Conservation (phyloP, 129 eudicot genomes). For the Helianthus annuus region DNA sequence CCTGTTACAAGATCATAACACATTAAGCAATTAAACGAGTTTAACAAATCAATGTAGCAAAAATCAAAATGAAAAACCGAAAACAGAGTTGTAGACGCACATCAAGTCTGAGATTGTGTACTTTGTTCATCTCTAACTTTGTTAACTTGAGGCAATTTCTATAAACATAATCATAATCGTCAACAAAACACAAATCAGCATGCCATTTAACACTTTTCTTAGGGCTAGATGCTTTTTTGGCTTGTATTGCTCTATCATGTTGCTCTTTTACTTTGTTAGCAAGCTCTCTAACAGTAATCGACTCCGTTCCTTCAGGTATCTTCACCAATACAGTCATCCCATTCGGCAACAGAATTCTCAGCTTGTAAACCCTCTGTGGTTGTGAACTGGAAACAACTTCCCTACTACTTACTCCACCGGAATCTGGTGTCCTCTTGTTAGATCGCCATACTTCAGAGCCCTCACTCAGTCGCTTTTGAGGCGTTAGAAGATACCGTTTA, state of each 20-base stretch:
- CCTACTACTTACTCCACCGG: background rate
- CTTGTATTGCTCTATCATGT: slow-evolving; percentile 19
- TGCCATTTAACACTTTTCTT: slow-evolving; percentile 48
- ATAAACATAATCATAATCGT: slow-evolving; percentile 30
- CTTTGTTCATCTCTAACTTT: slow-evolving; percentile 26
- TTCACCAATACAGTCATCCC: slow-evolving; percentile 35
- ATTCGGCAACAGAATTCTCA: slow-evolving; percentile 58
- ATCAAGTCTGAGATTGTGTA: slow-evolving; percentile 44
- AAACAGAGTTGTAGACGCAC: slow-evolving; percentile 21
- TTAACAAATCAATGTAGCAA: background rate
- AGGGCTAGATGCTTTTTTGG: slow-evolving; percentile 11
- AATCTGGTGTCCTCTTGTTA: slow-evolving; percentile 21
- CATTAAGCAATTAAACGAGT: background rate
- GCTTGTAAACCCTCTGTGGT: slow-evolving; percentile 18
- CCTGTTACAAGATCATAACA: slow-evolving; percentile 42
- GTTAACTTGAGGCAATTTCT: slow-evolving; percentile 21
- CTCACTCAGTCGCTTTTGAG: slow-evolving; percentile 25
- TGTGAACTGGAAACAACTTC: background rate
- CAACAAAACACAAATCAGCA: slow-evolving; percentile 38
- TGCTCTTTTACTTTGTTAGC: slow-evolving; percentile 28
- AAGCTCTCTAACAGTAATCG: slow-evolving; percentile 32
- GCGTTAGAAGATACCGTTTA: slow-evolving; percentile 15
- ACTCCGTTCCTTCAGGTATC: slow-evolving; percentile 7
- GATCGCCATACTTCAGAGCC: background rate
- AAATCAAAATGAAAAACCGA: background rate